Base-by-base conservation (phyloP, 2,329 filamentous ascomycete genomes). In the Raffaelea ambrosiae region DNA sequence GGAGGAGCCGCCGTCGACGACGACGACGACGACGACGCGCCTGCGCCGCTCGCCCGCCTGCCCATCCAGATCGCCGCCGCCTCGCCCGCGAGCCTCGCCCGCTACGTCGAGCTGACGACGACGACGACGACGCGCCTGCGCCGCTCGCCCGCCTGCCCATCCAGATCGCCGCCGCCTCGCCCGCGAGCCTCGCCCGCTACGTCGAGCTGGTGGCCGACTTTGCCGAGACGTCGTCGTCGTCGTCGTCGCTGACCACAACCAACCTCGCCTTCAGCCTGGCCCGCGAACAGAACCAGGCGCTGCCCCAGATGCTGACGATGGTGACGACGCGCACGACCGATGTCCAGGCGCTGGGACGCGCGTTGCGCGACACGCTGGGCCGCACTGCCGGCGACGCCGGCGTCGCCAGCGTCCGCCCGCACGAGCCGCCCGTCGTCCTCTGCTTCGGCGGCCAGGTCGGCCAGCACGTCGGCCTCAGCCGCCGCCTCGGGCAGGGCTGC, bases 391-490 rank as follows among this genome's bases (percentile, higher is more conserved):
- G n/a, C n/a, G n/a, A n/a, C n/a, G n/a, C n/a, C n/a, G n/a, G n/a
- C n/a, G n/a, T n/a, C n/a, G n/a, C n/a, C n/a, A n/a, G n/a, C n/a
- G n/a, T n/a, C n/a, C 31, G 31, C 9, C 31, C 31, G 31, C 9
- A 33, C 9, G 31, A 33, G 16, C 31, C 16, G 35, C 41, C 63
- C 0, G 59, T 66, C 1, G 50, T 70, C 0, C 46, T 70, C 0
- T 62, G 60, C 47, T 69, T 68, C 38, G 60, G 62, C 8, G 63
- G 63, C 2, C 66, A 69, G 45, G 49, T 59, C 0, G 54, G 52
- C 1, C 59, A 49, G 2, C 61, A 48, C 29, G 49, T 69, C 13
- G 61, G 61, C 2, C 51, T 68, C 0, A 55, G 61, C 18, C 45
- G 55, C 0, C 48, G 50, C 1, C 23, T 68, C 0, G 70, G 63